Conservation (phyloP, 257 asterid species). For the Orobanche coerulescens region DNA sequence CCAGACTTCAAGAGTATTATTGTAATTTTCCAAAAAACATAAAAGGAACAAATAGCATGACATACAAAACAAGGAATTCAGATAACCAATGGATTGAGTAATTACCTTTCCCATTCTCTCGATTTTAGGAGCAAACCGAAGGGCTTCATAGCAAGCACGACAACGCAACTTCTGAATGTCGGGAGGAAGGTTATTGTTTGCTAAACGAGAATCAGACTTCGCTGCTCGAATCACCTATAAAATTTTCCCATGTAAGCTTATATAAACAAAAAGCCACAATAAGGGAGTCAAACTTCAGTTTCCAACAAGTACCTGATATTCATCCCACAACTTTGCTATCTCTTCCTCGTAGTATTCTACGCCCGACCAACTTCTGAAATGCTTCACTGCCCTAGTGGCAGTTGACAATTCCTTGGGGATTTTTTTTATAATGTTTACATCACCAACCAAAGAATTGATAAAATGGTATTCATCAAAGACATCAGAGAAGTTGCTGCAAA, state of each 20-base stretch:
- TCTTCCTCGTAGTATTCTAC: slow-evolving; percentile 71
- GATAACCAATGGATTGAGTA: not conserved
- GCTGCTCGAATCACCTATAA: slow-evolving; percentile 88
- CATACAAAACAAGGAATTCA: slow-evolving; percentile 3
- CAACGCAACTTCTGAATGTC: slow-evolving; percentile 89
- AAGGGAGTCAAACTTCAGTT: slow-evolving; percentile 12
- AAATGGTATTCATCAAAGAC: slow-evolving; percentile 83
- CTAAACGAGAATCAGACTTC: slow-evolving; percentile 88
- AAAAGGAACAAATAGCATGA: not conserved
- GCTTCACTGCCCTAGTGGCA: slow-evolving; percentile 69
- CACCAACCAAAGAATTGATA: slow-evolving; percentile 59
- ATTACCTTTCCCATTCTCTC: slow-evolving; percentile 92
- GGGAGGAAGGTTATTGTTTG: slow-evolving; percentile 87
- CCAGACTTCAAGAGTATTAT: too few relatives aligned
- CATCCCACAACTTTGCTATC: slow-evolving; percentile 77
- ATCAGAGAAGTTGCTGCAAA: slow-evolving; percentile 83
- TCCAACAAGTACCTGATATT: slow-evolving; percentile 48
- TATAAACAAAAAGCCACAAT: too few relatives aligned
- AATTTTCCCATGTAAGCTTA: slow-evolving; percentile 9
- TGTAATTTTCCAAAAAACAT: not conserved
- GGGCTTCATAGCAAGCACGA: slow-evolving; percentile 89
- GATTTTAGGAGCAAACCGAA: slow-evolving; percentile 74
- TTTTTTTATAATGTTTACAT: slow-evolving; percentile 58
- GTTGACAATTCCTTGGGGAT: slow-evolving; percentile 56
- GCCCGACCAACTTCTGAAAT: slow-evolving; percentile 96